These are phyloP conservation scores for Ogataea saltuana DNA, from an alignment of 805 yeast species.

Conservation along the genomic window DNA sequence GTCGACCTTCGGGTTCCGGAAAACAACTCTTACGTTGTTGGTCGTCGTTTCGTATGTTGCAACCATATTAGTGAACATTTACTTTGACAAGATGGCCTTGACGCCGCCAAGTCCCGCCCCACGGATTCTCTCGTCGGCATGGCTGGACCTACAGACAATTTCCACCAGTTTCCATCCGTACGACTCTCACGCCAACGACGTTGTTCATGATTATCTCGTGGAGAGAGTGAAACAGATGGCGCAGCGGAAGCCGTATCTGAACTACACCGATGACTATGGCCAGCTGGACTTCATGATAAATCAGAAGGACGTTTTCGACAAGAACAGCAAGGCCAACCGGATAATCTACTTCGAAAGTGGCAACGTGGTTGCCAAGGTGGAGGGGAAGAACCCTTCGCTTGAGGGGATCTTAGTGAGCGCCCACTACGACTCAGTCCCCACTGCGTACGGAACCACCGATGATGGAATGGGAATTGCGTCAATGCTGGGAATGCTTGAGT, in stretches of 20 bases:
- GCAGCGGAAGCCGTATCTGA: constrained; percentile 32
- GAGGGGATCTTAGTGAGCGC: constrained; percentile 79
- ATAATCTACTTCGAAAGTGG: constrained; percentile 80
- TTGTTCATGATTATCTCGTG: constrained; percentile 67
- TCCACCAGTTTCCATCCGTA: constrained; percentile 75
- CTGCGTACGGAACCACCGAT: constrained; percentile 86
- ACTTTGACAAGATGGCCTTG: constrained; percentile 44
- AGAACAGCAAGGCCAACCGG: constrained; percentile 42
- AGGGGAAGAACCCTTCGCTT: constrained; percentile 57
- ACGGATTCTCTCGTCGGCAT: constrained; percentile 44
- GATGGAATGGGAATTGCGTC: constrained; percentile 90
- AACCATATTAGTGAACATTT: constrained; percentile 36
- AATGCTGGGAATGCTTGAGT: constrained; percentile 65
- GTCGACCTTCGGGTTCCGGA: constrained; percentile 66
- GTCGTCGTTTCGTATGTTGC: constrained; percentile 48
- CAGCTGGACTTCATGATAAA: constrained; percentile 43
- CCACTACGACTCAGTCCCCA: constrained; percentile 88
- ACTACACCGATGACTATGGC: constrained; percentile 43
- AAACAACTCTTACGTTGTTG: constrained; percentile 64
- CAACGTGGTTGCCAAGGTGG: constrained; percentile 73
- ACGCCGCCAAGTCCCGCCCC: constrained; percentile 45
- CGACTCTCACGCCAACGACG: constrained; percentile 72
- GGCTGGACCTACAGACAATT: constrained; percentile 73
- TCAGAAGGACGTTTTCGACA: constrained; percentile 50
- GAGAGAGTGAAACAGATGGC: constrained; percentile 42